These are phyloP conservation scores for Tinospora cordifolia DNA, from an alignment of 164 flowering plant species.

Conservation along the genomic window DNA sequence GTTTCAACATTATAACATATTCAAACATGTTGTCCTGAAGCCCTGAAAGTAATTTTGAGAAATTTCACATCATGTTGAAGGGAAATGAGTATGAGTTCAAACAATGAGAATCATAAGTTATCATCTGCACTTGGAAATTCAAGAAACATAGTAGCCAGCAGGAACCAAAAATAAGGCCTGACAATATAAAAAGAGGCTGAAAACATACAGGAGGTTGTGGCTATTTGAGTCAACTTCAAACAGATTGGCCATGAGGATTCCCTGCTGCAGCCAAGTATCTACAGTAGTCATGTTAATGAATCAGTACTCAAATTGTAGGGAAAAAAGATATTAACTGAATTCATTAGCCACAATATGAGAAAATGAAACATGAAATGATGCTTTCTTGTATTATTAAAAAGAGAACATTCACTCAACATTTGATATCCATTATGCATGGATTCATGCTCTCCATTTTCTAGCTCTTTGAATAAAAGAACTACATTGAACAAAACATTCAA, in stretches of 20 bases:
- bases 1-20: no score
- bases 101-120: constrained; percentile 58
- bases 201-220: constrained; percentile 70
- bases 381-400: no score
- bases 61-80: background rate
- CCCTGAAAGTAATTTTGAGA: constrained; percentile 35
- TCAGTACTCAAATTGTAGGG: background rate
- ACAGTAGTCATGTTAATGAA: constrained; percentile 15
- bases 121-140: constrained; percentile 39
- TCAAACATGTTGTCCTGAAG: constrained; percentile 38
- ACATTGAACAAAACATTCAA: no score
- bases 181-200: background rate
- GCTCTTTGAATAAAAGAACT: no score
- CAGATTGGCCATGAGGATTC: constrained; percentile 88
- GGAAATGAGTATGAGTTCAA: background rate
- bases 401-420: no score
- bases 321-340: background rate
- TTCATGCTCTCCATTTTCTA: no score
- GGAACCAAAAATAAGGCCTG: background rate
- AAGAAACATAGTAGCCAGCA: background rate
- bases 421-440: no score
- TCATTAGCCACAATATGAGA: background rate
- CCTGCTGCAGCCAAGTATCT: constrained; percentile 94
- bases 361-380: background rate
- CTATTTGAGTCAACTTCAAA: constrained; percentile 82